These are phyloP conservation scores for Botrytis hyacinthi DNA, from an alignment of 2,329 filamentous ascomycete genomes.

Conservation along the genomic window DNA sequence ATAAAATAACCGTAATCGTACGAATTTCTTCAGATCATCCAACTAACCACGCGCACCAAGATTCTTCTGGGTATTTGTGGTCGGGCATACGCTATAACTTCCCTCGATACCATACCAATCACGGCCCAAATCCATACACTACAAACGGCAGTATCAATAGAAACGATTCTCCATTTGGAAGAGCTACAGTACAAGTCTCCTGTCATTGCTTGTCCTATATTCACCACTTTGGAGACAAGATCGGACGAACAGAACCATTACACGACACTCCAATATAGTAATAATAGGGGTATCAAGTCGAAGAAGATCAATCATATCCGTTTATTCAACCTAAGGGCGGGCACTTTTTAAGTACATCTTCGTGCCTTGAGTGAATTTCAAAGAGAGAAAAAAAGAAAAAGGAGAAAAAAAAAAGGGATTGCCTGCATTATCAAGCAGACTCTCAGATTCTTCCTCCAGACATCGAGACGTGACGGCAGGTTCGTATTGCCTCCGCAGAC, in stretches of 20 bases:
- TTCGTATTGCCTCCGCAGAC: neutral
- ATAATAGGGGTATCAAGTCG: conserved; percentile 14
- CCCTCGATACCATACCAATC: neutral
- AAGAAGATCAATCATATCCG: neutral
- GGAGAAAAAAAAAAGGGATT: neutral
- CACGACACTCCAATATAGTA: conserved; percentile 6
- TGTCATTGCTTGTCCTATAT: conserved; percentile 15
- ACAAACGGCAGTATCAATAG: neutral
- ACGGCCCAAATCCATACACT: neutral
- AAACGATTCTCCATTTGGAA: conserved; percentile 18
- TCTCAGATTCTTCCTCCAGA: neutral
- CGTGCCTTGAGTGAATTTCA: neutral
- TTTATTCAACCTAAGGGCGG: neutral
- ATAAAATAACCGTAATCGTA: neutral
- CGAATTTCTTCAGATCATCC: neutral
- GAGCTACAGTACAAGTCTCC: conserved; percentile 23
- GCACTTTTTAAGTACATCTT: neutral
- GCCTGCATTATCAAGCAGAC: neutral
- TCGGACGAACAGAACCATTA: conserved; percentile 28
- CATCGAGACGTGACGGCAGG: neutral
- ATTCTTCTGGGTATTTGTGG: neutral
- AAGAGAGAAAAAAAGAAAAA: neutral
- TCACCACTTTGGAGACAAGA: conserved; percentile 28
- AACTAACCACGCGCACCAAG: neutral
- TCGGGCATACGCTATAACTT: neutral